Evolutionary conservation across 192 early-diverging fungal species (phyloP), one percentile per base, ranked within the genome.

Genomic region (Gryganskiella cystojenkinii): DNA sequence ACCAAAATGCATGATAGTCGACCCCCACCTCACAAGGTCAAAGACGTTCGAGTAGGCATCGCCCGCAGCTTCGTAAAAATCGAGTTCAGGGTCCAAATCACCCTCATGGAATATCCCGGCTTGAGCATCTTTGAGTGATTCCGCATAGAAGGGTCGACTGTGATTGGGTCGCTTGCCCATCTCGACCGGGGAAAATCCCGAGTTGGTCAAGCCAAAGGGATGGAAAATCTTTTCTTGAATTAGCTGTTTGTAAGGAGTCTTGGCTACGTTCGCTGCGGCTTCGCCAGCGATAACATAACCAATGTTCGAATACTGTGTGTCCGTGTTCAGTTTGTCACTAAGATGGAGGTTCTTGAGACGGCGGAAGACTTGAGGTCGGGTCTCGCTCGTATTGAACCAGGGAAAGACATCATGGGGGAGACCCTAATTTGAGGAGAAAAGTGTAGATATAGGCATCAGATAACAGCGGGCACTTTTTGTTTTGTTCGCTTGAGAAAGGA

Each of bases 241-340:
- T 3, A 64, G 34, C 0, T 53, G 24, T 30, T 71, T 61, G 14
- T 51, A 63, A 0, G 69, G 35, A 0, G 31, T 58, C 6, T 55
- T 55, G 0, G 33, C 70, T 1, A 64, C 61, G 4, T 58, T 49
- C 17, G 44, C 70, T 2, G 53, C 61, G 1, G 70, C 55, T 9
- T 62, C 70, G 3, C 70, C 70, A 0, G 70, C 61, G 27, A 72
- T 54, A 24, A 28, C 11, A 28, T 72, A 64, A n/a, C 55, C 46
- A 25, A 72, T 13, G 13, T 72, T 72, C 46, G 40, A 57, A 17
- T 72, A 72, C 1, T 56, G 13, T 0, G 6, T 1, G 2, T 2
- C 31, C 17, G 61, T 10, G 11, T 27, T 0, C 25, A 64, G 28
- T 31, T 71, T 72, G 7, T 27, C 20, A 15, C 24, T 14, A 17